These are phyloP conservation scores for Entoloma clypeatum DNA, from an alignment of 1,284 basidiomycete genomes.

Conservation along the genomic window DNA sequence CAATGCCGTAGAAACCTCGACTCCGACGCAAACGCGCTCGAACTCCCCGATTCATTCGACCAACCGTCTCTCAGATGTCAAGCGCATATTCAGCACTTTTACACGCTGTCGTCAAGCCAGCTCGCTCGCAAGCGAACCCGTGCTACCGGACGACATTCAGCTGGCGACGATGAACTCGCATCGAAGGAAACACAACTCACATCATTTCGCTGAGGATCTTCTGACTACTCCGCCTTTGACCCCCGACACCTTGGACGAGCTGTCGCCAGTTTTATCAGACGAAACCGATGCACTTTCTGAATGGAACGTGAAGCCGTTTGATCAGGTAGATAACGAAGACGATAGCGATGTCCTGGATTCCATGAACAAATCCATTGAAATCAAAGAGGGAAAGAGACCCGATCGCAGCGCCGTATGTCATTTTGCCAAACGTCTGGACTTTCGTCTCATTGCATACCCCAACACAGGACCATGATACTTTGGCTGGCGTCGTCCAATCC, in stretches of 20 bases:
- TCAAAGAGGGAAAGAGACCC: conserved; percentile 22
- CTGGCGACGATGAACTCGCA: no score
- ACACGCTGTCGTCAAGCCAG: conserved; percentile 12
- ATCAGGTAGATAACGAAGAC: neutral
- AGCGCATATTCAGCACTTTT: conserved; percentile 11
- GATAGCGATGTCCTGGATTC: conserved; percentile 9
- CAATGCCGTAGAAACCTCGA: conserved; percentile 8
- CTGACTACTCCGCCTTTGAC: conserved; percentile 19
- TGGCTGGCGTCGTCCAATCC: neutral
- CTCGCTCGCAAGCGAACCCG: conserved; percentile 7
- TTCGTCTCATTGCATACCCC: neutral
- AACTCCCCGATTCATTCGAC: conserved; percentile 11
- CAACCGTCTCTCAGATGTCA: conserved; percentile 11
- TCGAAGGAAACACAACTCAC: neutral
- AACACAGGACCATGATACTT: conserved; percentile 9
- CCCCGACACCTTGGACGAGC: conserved; percentile 16
- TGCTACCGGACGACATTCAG: neutral
- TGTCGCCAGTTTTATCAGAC: conserved; percentile 7
- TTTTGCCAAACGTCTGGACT: neutral
- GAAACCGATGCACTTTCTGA: conserved; percentile 4
- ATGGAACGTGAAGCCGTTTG: neutral
- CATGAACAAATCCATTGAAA: conserved; percentile 13
- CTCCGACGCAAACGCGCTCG: conserved; percentile 15
- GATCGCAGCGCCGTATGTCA: conserved; percentile 14
- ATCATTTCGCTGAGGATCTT: conserved; percentile 2